Evolutionary conservation across 75 land plant species (phyloP), one percentile per base, ranked within the genome.

Genomic region (Selaginella tamariscina): DNA sequence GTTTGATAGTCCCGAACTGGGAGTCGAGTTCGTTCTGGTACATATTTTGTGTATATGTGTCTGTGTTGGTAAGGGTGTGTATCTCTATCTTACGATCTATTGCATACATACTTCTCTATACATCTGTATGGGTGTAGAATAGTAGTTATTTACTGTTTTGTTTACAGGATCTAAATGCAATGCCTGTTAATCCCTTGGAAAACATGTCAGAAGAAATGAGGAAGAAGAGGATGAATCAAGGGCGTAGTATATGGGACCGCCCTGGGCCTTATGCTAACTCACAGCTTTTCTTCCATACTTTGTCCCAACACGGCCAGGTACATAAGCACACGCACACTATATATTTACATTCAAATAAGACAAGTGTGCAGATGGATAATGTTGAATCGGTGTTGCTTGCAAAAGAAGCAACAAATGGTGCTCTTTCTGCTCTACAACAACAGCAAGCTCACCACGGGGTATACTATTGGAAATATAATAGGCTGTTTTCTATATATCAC

Each of bases 11-110:
- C 84, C 74, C 31, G 86, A 89, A 22, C 54, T 86, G 54, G 98
- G 95, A 1, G 91, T 93, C 75, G 88, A 89, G 73, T 79, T 89
- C 74, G 96, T 93, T 33, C 71, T 63, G 84, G 94, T 89, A 72
- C 13, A 32, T 56, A 8, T 23, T 26, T 2, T n/a, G 23, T 8
- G 20, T 49, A 49, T 11, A 26, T 26, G 26, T 27, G 9, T 64
- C 31, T 64, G 13, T 32, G 18, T 64, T 21, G 2, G 1, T 8
- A 20, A 64, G 1, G 29, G 1, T 15, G 28, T 31, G 9, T 66
- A 23, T 67, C 1, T 68, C 0, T 2, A 70, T 24, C 0, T 31
- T 27, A 30, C 31, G 32, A 13, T 66, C 39, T 66, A 27, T 64
- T 29, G 27, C 22, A 30, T 11, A 32, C 13, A 18, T 2, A 18